These are phyloP conservation scores for Teunomyces gatunensis DNA, from an alignment of 805 yeast genomes.

Conservation along the genomic window DNA sequence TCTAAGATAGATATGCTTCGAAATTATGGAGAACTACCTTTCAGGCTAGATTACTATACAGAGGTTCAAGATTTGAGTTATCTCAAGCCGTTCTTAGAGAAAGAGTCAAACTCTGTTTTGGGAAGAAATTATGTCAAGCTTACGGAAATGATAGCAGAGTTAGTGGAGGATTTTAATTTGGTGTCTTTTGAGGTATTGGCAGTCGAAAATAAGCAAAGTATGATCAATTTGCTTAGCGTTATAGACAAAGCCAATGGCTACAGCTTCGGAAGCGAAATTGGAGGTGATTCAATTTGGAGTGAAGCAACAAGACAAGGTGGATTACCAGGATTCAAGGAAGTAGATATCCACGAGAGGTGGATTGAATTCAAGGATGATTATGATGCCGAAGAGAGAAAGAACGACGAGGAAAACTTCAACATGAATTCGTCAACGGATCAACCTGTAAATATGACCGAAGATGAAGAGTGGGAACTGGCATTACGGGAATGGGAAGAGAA, in stretches of 20 bases:
- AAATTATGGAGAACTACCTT: conserved; percentile 78
- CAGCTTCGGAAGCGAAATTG: conserved; percentile 89
- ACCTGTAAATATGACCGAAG: conserved; percentile 40
- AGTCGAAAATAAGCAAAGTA: conserved; percentile 86
- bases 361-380: conserved; percentile 76
- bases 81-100: conserved; percentile 63
- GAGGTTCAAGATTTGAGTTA: conserved; percentile 83
- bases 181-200: conserved; percentile 87
- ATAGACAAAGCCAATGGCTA: conserved; percentile 95
- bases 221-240: conserved; percentile 75
- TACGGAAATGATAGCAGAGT: conserved; percentile 74
- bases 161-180: conserved; percentile 82
- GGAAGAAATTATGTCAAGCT: conserved; percentile 63
- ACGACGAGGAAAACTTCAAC: conserved; percentile 29
- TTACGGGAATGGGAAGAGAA: conserved; percentile 27
- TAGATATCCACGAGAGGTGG: conserved; percentile 95
- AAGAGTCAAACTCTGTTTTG: conserved; percentile 66
- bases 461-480: conserved; percentile 65
- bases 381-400: conserved; percentile 55
- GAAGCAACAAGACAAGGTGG: conserved; percentile 86
- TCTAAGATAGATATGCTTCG: conserved; percentile 84
- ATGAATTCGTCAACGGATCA: background rate
- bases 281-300: conserved; percentile 98
- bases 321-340: conserved; percentile 42
- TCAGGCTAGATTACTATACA: conserved; percentile 80